Evolutionary conservation across 345 rosid species (phyloP), one percentile per base, ranked within the genome.

Genomic region (Sisymbrium altissimum): DNA sequence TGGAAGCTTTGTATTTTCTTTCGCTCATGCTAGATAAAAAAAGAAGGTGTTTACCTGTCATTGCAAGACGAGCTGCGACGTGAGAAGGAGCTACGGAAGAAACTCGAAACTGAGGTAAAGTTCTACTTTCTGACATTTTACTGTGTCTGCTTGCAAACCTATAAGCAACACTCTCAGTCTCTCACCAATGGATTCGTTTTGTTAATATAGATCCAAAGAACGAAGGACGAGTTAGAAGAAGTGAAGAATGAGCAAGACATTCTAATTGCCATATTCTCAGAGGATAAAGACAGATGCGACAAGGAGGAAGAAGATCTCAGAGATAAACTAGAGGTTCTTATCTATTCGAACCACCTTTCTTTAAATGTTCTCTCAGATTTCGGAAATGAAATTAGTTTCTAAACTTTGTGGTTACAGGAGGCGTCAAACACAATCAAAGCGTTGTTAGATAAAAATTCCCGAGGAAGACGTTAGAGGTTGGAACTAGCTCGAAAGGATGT

Each of bases 231-330:
- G 70, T 59, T 86, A 35, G 92, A 86, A 17, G 87, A 84, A 50
- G 27, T 82, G 85, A 79, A 82, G 71, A 81, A 73, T 72, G 98
- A 90, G 72, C 98, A 87, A 71, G 88, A 82, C 56, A 81, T 87
- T 72, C 77, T 93, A 21, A 80, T 91, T 52, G 78, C 80, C n/a
- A 82, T 90, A n/a, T 85, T 93, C 78, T 70, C 90, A 1, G 92
- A 91, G 86, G 95, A 90, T 52, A 87, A 89, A 73, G 84, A 81
- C 48, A 82, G 84, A n/a, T 75, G 97, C 12, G 89, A 93, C 48
- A 72, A 36, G 74, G 92, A 83, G 68, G 94, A 89, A 74, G 87
- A 84, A 46, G 79, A 63, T 66, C 79, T 93, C 82, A 81, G 85
- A 61, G 83, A 79, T 52, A 83, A 84, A 80, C 69, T 84, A 40